Conservation (phyloP, 2,329 filamentous ascomycete genomes). For the Cordyceps pruinosa region DNA sequence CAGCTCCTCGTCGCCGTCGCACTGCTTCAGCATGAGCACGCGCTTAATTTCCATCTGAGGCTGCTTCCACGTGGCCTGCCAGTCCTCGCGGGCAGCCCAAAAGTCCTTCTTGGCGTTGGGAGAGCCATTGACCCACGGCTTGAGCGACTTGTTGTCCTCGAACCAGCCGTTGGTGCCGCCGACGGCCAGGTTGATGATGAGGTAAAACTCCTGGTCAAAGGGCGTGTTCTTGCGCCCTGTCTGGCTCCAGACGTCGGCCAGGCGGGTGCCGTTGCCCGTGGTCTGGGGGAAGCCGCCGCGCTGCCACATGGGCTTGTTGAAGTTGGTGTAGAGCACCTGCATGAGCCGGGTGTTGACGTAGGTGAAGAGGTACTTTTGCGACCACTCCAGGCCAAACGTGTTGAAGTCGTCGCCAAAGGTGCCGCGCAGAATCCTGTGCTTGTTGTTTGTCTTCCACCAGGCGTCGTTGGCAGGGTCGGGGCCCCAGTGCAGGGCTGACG, state of each 20-base stretch:
- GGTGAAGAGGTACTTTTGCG: conserved; percentile 79
- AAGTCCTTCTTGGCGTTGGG: conserved; percentile 66
- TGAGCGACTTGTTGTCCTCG: conserved; percentile 59
- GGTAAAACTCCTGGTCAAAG: conserved; percentile 69
- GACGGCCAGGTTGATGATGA: conserved; percentile 69
- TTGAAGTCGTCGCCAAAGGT: conserved; percentile 65
- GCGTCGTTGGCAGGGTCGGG: conserved; percentile 65
- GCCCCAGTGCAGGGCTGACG: conserved; percentile 77
- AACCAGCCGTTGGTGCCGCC: conserved; percentile 82
- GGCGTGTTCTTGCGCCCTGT: conserved; percentile 58
- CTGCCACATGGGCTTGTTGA: conserved; percentile 60
- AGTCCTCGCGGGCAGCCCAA: conserved; percentile 59
- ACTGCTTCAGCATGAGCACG: conserved; percentile 66
- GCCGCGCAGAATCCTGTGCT: conserved; percentile 66
- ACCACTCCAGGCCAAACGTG: conserved; percentile 80
- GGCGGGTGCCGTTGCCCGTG: conserved; percentile 57
- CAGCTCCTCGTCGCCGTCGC: conserved; percentile 51
- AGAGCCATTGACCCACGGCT: conserved; percentile 72
- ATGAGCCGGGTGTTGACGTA: conserved; percentile 75
- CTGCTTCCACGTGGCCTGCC: conserved; percentile 65
- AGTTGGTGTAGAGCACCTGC: conserved; percentile 74
- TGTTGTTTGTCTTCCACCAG: conserved; percentile 79
- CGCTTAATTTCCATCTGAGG: conserved; percentile 62
- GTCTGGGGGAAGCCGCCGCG: conserved; percentile 61
- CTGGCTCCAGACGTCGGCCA: conserved; percentile 57